Evolutionary conservation across 257 asterid species (phyloP).

Genomic region (Dorcoceras hygrometricum): DNA sequence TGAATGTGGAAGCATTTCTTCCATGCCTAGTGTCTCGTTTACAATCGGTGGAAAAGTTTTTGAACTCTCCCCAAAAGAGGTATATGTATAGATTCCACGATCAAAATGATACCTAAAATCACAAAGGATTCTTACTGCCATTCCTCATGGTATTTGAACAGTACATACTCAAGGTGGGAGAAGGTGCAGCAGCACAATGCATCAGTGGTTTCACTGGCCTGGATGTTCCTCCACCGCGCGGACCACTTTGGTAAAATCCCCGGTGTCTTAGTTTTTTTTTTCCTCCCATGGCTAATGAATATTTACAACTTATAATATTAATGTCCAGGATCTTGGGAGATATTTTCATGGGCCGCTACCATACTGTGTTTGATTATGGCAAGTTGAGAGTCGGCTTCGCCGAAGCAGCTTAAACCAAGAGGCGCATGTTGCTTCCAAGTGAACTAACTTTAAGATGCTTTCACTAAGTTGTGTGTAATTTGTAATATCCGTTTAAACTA

Average conservation of each 20-base stretch:
- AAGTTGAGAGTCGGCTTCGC: constrained; percentile 83
- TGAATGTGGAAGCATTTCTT: constrained; percentile 67
- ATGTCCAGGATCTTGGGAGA: constrained; percentile 89
- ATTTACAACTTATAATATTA: not conserved
- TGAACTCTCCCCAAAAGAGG: constrained; percentile 79
- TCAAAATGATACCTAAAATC: not conserved
- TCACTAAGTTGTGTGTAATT: not conserved
- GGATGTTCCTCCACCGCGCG: constrained; percentile 95
- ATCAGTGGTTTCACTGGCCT: constrained; percentile 87
- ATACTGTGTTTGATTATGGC: constrained; percentile 79
- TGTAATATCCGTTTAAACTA: too few species aligned
- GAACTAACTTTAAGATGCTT: not conserved
- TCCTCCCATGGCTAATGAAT: not conserved
- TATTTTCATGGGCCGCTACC: constrained; percentile 94
- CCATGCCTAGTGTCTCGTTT: constrained; percentile 84
- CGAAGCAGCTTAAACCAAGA: constrained; percentile 68
- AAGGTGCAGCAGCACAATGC: constrained; percentile 82
- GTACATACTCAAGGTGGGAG: constrained; percentile 92
- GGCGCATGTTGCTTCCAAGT: not conserved
- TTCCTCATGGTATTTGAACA: constrained; percentile 26
- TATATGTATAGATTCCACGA: constrained; percentile 20
- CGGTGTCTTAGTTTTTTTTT: not conserved
- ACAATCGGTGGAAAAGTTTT: constrained; percentile 76
- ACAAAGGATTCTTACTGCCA: not conserved
- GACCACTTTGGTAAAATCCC: constrained; percentile 84